Base-by-base conservation (phyloP, 495 filamentous ascomycete genomes). In the Aspergillus mulundensis region DNA sequence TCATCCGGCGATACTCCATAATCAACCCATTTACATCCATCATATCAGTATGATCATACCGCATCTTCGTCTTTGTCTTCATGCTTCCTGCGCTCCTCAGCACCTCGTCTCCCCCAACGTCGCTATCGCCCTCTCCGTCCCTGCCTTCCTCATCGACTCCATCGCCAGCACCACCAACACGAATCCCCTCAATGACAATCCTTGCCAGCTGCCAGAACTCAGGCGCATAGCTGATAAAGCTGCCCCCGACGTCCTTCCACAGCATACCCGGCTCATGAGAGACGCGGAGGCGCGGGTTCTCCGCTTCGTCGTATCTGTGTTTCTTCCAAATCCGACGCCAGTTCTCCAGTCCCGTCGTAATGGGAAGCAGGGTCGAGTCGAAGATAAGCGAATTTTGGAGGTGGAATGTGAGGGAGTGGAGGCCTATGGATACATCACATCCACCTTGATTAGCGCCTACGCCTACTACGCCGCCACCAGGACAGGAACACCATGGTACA, bases 1-100 rank as follows among this genome's bases (percentile, higher is more conserved):
- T 68, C 53, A 66, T n/a, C 32, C 57, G 54, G 23, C 63, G 54
- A 58, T 70, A 70, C 53, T 66, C 60, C 61, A 62, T 62, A 19
- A 70, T 70, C 46, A 65, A 44, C n/a, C 32, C 62, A 57, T 70
- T 66, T n/a, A 70, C 65, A 43, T 65, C 63, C 12, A 41, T 57
- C 63, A 70, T 68, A 52, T 68, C 67, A 0, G 60, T 63, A 52
- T 70, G 62, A 39, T 67, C 65, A 38, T 66, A 70, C 54, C 51
- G 19, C 4, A 11, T 34, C 25, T 28, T 28, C 25, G 25, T 28
- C 25, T 3, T 28, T 28, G 25, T 28, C 25, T 8, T 28, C n/a
- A n/a, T n/a, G n/a, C n/a, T n/a, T n/a, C n/a, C n/a, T n/a, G n/a
- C n/a, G n/a, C n/a, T n/a, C n/a, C n/a, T n/a, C n/a, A n/a, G n/a